Evolutionary conservation across 345 rosid genomes (phyloP), one percentile per base, ranked within the genome.

Genomic region (Salix exigua): DNA sequence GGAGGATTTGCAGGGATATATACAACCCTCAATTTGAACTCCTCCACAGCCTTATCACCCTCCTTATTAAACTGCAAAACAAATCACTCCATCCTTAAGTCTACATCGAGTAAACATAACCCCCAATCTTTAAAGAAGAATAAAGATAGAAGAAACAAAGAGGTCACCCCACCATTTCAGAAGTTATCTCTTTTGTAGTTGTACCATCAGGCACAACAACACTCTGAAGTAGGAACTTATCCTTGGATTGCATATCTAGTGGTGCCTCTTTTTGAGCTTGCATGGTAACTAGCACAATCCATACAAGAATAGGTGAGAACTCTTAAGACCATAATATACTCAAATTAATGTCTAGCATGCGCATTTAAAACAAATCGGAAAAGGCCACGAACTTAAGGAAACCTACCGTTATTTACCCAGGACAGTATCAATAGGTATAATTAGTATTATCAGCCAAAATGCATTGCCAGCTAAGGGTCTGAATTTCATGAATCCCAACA

Each of bases 251-350:
- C 96, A 91, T 81, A 72, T 94, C 97, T 48, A 81, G 79, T 30
- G 96, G 97, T n/a, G 83, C 78, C 85, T 94, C 98, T 78, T 84
- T 94, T 66, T 82, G 95, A 25, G 95, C 95, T 87, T 94, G 98
- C 98, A 92, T 94, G 38, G 95, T 89, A 75, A 94, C 98, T 92
- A 79, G 71, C 76, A 84, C 60, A 71, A 46, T 28, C 69, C 33
- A 75, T 74, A 53, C 76, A 74, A 50, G 44, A 74, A 73, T 72
- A 77, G 55, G 30, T 53, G 42, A 58, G 72, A 26, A 16, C 60
- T 68, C 33, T 31, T 33, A 2, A 26, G 13, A 38, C 48, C 2
- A 81, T n/a, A 55, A 65, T 53, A 65, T 64, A 66, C 11, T 46
- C 23, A 58, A 25, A 58, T 7, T 21, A 0, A 23, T n/a, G 62